Percentiles rank a stretch among this genome's conserved stretches.
Evolutionary conservation across 177 flowering plant genomes (phyloP).

Genomic region (Vitis hybrid): DNA sequence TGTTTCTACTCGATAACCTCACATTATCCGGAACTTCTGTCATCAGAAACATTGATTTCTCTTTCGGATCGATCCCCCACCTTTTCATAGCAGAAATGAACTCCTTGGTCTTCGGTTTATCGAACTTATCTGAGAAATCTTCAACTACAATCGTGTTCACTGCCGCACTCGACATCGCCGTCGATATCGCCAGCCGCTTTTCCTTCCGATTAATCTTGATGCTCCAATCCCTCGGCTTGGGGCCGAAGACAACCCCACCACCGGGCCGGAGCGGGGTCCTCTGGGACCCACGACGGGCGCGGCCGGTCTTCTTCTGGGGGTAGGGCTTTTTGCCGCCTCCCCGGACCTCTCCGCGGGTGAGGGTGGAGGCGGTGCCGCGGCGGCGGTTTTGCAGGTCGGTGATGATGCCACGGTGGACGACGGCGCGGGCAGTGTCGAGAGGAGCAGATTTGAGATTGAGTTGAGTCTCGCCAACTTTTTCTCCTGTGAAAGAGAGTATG

Average conservation of each 20-base stretch:
- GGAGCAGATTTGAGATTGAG: slow-evolving; percentile 81
- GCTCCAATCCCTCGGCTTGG: slow-evolving; percentile 90
- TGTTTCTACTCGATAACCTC: slow-evolving; percentile 72
- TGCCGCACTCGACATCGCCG: slow-evolving; percentile 76
- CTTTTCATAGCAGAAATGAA: slow-evolving; percentile 75
- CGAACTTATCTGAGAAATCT: slow-evolving; percentile 69
- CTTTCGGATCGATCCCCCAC: slow-evolving; percentile 87
- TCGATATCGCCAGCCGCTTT: slow-evolving; percentile 81
- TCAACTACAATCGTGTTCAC: slow-evolving; percentile 69
- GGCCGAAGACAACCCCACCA: slow-evolving; percentile 92
- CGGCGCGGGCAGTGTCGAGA: slow-evolving; percentile 83
- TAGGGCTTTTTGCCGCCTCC: slow-evolving; percentile 94
- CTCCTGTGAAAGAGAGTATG: slow-evolving; percentile 77
- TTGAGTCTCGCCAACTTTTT: slow-evolving; percentile 65
- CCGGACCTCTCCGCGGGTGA: slow-evolving; percentile 84
- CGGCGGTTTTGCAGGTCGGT: slow-evolving; percentile 79
- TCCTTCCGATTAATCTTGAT: slow-evolving; percentile 90
- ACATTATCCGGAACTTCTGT: slow-evolving; percentile 72
- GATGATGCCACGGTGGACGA: slow-evolving; percentile 85
- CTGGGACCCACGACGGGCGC: slow-evolving; percentile 80
- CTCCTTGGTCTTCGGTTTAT: slow-evolving; percentile 84
- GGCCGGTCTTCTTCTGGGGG: slow-evolving; percentile 89
- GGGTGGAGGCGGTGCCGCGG: slow-evolving; percentile 94
- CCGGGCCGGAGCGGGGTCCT: slow-evolving; percentile 91
- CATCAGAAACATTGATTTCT: slow-evolving; percentile 74